Conservation (phyloP, 306 rosid genomes). For the Luffa aegyptiaca region DNA sequence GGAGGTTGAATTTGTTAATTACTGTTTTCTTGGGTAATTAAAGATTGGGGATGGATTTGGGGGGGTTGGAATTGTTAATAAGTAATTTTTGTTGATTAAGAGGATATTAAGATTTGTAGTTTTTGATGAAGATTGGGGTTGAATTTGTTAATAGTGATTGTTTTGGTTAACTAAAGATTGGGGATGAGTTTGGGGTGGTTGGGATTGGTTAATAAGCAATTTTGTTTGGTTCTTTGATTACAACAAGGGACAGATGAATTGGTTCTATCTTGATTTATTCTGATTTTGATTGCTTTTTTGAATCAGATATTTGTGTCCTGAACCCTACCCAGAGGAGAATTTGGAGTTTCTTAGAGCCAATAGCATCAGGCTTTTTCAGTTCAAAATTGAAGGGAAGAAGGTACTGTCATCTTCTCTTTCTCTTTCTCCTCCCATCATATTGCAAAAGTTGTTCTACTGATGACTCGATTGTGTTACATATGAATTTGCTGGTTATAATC, state of each 20-base stretch:
- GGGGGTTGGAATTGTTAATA: neutral
- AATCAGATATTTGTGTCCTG: constrained; percentile 85
- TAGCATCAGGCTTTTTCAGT: constrained; percentile 65
- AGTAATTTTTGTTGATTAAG: neutral
- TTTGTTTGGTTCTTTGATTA: neutral
- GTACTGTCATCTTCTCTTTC: constrained; percentile 21
- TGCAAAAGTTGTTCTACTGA: neutral
- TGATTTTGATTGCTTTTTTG: neutral
- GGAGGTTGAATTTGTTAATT: neutral
- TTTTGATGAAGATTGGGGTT: neutral
- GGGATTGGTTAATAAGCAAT: neutral
- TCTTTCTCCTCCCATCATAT: neutral
- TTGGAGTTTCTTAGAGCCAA: constrained; percentile 57
- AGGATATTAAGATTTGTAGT: neutral
- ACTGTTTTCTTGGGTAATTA: neutral
- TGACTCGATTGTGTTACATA: neutral
- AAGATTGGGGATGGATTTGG: neutral
- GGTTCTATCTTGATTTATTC: neutral
- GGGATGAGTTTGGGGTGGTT: neutral
- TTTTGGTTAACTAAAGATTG: neutral
- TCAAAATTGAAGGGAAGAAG: constrained; percentile 90
- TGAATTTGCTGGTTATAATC: neutral
- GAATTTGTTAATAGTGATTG: neutral
- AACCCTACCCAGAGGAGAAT: constrained; percentile 78
- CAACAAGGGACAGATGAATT: neutral